Base-by-base conservation (phyloP, 768 basidiomycete genomes). In the Udeniomyces megalosporus region DNA sequence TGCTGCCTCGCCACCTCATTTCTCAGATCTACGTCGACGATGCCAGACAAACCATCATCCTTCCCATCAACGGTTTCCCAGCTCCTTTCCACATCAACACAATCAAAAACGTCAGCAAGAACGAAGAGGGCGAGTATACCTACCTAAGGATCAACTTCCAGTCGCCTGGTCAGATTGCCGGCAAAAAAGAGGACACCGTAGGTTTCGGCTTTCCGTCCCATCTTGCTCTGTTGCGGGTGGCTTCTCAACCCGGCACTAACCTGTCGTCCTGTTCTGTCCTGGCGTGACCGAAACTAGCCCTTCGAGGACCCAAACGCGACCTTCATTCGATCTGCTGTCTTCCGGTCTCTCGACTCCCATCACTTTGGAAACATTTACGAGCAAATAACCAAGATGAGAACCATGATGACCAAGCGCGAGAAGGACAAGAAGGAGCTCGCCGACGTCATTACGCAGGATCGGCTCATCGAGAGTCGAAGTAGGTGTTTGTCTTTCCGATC, bases 81-180 rank as follows among this genome's bases (percentile, higher is more conserved):
- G 91, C 93, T 0, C 91, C 93, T 0, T 96, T 93, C 78, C 95
- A 99, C 71, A 92, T 97, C 75, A 93, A 93, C 70, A 90, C 90
- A 1, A 89, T 99, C 67, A 97, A 99, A 76, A 97, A 93, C 71
- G 87, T 85, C 32, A 91, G 86, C 77, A 97, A 97, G 77, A 95
- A 82, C 66, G 93, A 99, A 66, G 95, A 97, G 74, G 88, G 87
- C 5, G 90, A 97, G 55, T 87, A 84, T 71, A 92, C 91, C 0
- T 89, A 88, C 69, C 79, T 99, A 58, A 82, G 95, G 2, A 90
- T 99, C 74, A 97, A 97, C 75, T 96, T 97, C 77, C 91, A 96
- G 73, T 95, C 93, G 0, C 95, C 95, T 12, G 95, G 95, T 53
- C 91, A 96, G 70, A 82, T 96, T 28, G 86, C 90, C 0, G 93